Percentiles rank a stretch among this genome's conserved stretches.
Evolutionary conservation across 805 yeast species (phyloP).

Genomic region (Kregervanrija pseudodelftensis): DNA sequence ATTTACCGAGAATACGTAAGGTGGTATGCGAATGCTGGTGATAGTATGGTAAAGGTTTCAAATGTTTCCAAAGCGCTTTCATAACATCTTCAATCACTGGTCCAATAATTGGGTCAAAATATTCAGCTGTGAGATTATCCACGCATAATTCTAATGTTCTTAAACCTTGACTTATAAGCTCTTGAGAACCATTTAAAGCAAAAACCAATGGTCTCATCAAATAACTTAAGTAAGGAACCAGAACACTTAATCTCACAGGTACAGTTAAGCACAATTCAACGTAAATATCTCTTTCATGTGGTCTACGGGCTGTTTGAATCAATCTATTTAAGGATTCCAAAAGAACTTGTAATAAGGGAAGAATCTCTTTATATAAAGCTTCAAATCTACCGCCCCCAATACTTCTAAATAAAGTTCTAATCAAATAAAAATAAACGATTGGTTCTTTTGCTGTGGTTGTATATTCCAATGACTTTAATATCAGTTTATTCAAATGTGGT

Average conservation of each 20-base stretch:
- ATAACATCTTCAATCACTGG: constrained; percentile 93
- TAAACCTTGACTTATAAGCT: constrained; percentile 87
- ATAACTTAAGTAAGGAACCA: constrained; percentile 87
- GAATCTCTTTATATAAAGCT: constrained; percentile 81
- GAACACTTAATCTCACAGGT: constrained; percentile 87
- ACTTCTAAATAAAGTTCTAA: constrained; percentile 84
- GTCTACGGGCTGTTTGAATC: constrained; percentile 74
- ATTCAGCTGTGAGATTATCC: constrained; percentile 92
- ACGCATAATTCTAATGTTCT: constrained; percentile 93
- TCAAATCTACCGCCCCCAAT: constrained; percentile 98
- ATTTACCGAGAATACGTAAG: constrained; percentile 83
- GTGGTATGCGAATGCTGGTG: constrained; percentile 96
- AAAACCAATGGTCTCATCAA: constrained; percentile 86
- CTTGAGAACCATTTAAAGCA: constrained; percentile 86
- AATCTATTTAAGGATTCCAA: constrained; percentile 80
- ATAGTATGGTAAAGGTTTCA: constrained; percentile 87
- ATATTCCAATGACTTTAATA: constrained; percentile 67
- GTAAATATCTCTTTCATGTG: constrained; percentile 88
- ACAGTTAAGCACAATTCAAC: constrained; percentile 94
- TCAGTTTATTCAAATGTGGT: constrained; percentile 81
- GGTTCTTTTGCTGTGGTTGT: constrained; percentile 90
- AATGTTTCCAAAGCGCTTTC: constrained; percentile 85
- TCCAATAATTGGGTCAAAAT: constrained; percentile 93
- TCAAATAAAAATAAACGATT: constrained; percentile 77
- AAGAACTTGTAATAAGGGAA: constrained; percentile 82